Evolutionary conservation across 208 protist species (phyloP).

Genomic region (Leishmania braziliensis): DNA sequence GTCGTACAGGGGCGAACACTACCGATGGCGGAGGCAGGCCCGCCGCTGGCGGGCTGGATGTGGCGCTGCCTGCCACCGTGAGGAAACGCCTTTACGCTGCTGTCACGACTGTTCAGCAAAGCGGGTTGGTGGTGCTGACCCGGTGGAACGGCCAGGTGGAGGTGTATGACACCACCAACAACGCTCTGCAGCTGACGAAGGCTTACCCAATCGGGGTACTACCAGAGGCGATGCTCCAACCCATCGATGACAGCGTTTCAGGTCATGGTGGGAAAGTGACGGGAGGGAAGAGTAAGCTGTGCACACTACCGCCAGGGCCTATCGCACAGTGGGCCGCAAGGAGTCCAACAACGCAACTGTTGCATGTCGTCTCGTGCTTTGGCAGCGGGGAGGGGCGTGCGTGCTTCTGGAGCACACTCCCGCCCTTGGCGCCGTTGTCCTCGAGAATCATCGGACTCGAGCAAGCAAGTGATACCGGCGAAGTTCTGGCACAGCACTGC

Average conservation of each 20-base stretch:
- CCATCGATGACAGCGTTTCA: background rate
- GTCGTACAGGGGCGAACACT: background rate
- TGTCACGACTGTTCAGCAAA: slow-evolving; percentile 69
- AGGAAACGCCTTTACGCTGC: slow-evolving; percentile 45
- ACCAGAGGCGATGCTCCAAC: slow-evolving; percentile 27
- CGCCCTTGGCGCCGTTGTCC: slow-evolving; percentile 25
- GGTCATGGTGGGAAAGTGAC: background rate
- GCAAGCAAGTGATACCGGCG: slow-evolving; percentile 12
- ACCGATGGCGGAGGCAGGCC: background rate
- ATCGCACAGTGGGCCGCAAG: slow-evolving; percentile 48
- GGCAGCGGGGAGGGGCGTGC: slow-evolving; percentile 35
- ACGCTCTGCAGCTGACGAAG: slow-evolving; percentile 24
- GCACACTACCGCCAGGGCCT: slow-evolving; percentile 17
- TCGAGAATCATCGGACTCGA: slow-evolving; percentile 5
- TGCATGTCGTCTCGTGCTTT: slow-evolving; percentile 74
- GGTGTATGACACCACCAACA: slow-evolving; percentile 40
- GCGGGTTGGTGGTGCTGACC: slow-evolving; percentile 50
- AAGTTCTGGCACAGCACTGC: slow-evolving; percentile 52
- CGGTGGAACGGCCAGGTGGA: slow-evolving; percentile 73
- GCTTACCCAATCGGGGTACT: slow-evolving; percentile 45
- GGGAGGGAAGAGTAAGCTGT: background rate
- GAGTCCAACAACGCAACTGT: slow-evolving; percentile 17
- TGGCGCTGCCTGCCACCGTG: slow-evolving; percentile 10
- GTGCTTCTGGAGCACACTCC: slow-evolving; percentile 59
- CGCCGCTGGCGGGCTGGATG: background rate